Conservation (phyloP, 2,329 filamentous ascomycete species). For the Cladophialophora chaetospira region DNA sequence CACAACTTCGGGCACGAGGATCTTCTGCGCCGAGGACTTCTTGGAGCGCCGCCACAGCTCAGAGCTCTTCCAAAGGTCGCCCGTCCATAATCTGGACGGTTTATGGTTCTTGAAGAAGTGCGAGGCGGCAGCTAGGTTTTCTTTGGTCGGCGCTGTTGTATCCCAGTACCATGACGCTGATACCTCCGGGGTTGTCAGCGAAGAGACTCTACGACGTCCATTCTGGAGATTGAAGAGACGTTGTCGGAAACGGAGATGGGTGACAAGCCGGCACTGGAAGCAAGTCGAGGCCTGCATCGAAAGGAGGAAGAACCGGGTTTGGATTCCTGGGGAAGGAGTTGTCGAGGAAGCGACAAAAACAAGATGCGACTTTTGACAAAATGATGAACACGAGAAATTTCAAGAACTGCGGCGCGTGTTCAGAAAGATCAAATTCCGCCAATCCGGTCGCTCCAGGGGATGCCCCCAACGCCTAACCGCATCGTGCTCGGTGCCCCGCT, state of each 20-base stretch:
- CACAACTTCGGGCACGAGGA: constrained; percentile 58
- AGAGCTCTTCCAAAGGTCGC: constrained; percentile 56
- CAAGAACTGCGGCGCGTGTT: constrained; percentile 1
- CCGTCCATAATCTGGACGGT: constrained; percentile 61
- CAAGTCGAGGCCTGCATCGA: constrained; percentile 22
- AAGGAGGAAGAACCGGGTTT: neutral
- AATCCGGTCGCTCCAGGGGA: neutral
- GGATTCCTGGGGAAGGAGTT: neutral
- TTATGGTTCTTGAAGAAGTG: constrained; percentile 51
- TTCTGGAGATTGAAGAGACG: constrained; percentile 23
- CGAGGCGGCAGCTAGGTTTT: constrained; percentile 46
- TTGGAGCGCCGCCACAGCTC: constrained; percentile 6
- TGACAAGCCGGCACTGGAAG: constrained; percentile 18
- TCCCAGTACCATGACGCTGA: constrained; percentile 48
- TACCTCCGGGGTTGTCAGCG: neutral
- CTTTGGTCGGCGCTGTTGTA: constrained; percentile 46
- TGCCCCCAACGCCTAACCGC: neutral
- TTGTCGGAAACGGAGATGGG: constrained; percentile 21
- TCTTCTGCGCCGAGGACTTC: constrained; percentile 48
- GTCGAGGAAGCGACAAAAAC: too few species aligned
- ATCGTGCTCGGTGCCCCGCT: too few species aligned
- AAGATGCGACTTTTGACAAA: too few species aligned
- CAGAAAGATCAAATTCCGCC: neutral
- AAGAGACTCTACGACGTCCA: constrained; percentile 20
- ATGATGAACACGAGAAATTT: constrained; percentile 1